Base-by-base conservation (phyloP, 805 yeast genomes). In the Ogataea angusta region DNA sequence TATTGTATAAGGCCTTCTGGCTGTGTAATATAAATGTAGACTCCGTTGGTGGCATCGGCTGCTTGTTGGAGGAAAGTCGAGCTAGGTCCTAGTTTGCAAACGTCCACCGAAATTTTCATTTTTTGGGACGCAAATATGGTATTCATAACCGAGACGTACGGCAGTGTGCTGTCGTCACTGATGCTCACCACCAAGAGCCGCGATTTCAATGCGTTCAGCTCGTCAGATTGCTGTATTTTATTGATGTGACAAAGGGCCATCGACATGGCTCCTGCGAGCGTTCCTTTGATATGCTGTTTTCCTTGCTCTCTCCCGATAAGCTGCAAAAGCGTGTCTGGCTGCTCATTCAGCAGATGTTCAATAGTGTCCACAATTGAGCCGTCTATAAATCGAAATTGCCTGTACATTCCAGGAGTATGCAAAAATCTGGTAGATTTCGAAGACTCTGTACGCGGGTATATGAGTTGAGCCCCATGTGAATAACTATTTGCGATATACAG, bases 111-210 rank as follows among this genome's bases (percentile, higher is more conserved):
- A 13, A 90, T 78, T 52, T 80, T 82, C 84, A 85, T 76, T 62
- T 90, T 91, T 52, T 93, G 96, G 0, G 98, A 96, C 0, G 97
- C 91, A 65, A 93, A 93, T 22, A 93, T 91, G 45, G 93, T 75
- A 62, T 93, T 93, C 98, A 93, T 93, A 31, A 88, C 81, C 4
- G 97, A 85, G 31, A 91, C 86, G 60, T 93, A 95, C 43, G 86
- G 87, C 38, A 87, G 69, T 5, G 88, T 78, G 41, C 78, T 80
- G 52, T 87, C 89, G 47, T 80, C 87, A 48, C 82, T 78, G 18
- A 88, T 74, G 44, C 80, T 78, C 3, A 85, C 59, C 10, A 82
- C 71, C 45, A 85, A 52, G 6, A 84, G 66, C 34, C 90, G 72
- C 0, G 96, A 80, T 36, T 83, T 80, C 43, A 85, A 60, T 59